Conservation (phyloP, 176 grass and related monocot genomes). For the Carex scoparia region DNA sequence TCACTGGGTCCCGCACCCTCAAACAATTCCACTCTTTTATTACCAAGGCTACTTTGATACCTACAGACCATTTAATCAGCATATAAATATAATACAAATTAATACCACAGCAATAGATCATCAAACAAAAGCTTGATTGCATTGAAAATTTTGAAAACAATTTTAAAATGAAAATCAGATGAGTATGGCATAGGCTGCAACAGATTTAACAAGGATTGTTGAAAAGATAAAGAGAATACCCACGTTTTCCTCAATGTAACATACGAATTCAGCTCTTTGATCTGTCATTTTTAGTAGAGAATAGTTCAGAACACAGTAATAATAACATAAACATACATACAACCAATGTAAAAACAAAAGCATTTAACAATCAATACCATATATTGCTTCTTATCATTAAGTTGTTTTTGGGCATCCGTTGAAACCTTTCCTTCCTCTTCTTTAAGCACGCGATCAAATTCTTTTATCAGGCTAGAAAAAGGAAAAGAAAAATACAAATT, state of each 20-base stretch:
- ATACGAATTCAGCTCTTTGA: constrained; percentile 95
- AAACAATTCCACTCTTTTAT: constrained; percentile 93
- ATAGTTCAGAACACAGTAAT: constrained; percentile 10
- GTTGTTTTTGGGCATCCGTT: constrained; percentile 81
- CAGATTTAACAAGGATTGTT: neutral
- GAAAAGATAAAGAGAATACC: constrained; percentile 17
- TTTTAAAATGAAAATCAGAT: neutral
- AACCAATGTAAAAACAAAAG: neutral
- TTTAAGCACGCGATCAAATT: constrained; percentile 76
- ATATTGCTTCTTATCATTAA: constrained; percentile 95
- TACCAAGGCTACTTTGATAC: constrained; percentile 91
- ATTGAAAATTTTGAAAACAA: neutral
- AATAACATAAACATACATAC: constrained; percentile 15
- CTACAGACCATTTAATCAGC: constrained; percentile 33
- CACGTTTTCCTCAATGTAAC: constrained; percentile 95
- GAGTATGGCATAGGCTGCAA: neutral
- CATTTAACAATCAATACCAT: constrained; percentile 52
- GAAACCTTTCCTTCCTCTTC: constrained; percentile 64
- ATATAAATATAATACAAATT: constrained; percentile 11
- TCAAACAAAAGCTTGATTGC: neutral
- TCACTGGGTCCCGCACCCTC: constrained; percentile 69
- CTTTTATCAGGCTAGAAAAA: constrained; percentile 66
- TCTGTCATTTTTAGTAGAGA: constrained; percentile 40
- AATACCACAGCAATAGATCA: neutral
- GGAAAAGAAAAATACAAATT: neutral